Conservation (phyloP, 2,329 filamentous ascomycete genomes). For the Rutstroemia sp. region DNA sequence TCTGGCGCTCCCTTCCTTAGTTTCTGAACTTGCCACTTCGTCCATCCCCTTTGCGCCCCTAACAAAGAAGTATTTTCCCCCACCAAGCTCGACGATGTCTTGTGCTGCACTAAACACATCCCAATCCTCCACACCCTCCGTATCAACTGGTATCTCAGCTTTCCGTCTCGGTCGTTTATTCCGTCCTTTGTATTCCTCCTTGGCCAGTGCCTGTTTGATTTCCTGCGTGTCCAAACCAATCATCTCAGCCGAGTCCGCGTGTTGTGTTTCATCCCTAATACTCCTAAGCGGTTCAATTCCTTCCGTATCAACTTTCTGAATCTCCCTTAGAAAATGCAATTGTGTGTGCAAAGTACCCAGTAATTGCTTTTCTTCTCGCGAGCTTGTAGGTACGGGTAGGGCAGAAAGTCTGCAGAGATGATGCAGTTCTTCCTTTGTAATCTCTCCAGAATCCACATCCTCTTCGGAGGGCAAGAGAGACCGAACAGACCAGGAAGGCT, state of each 20-base stretch:
- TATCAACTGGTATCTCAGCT: constrained; percentile 13
- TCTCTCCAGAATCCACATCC: constrained; percentile 26
- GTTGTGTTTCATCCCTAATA: constrained; percentile 70
- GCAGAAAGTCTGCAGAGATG: constrained; percentile 87
- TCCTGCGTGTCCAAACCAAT: constrained; percentile 42
- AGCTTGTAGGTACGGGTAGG: constrained; percentile 61
- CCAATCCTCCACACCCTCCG: constrained; percentile 24
- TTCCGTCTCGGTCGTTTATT: constrained; percentile 26
- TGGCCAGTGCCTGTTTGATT: constrained; percentile 42
- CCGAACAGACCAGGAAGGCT: constrained; percentile 77
- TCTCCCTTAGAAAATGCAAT: constrained; percentile 80
- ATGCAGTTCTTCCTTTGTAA: constrained; percentile 58
- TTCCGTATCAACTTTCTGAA: constrained; percentile 71
- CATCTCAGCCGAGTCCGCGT: constrained; percentile 46
- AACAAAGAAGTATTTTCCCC: constrained; percentile 32
- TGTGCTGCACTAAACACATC: constrained; percentile 26
- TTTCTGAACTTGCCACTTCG: background rate
- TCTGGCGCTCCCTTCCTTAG: background rate
- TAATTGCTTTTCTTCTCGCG: constrained; percentile 61
- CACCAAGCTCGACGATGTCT: constrained; percentile 23
- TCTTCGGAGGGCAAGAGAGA: constrained; percentile 53
- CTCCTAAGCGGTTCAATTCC: constrained; percentile 67
- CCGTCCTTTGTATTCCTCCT: constrained; percentile 53
- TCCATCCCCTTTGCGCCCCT: constrained; percentile 22
- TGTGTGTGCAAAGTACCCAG: constrained; percentile 71